A percentile compares a stretch with the other conserved stretches of the same genome.
Conservation (phyloP, 495 filamentous ascomycete genomes). For the Aspergillus saccharolyticus region DNA sequence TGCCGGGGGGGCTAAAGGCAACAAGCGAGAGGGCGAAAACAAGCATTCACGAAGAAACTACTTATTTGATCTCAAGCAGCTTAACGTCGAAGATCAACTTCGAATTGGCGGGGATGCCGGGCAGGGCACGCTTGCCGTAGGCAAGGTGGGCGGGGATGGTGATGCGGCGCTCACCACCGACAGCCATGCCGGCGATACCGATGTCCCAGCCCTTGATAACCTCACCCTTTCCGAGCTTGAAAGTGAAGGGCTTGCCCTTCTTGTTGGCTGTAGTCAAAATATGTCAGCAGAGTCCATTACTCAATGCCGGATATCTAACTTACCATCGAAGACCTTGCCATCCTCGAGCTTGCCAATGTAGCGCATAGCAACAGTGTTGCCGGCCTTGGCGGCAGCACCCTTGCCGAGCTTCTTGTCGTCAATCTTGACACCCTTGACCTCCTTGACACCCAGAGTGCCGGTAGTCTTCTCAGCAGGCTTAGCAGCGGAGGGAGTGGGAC, state of each 20-base stretch:
- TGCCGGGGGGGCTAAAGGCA: neutral
- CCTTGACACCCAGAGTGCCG: conserved; percentile 62
- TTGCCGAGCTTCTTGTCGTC: conserved; percentile 91
- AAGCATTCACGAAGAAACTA: conserved; percentile 6
- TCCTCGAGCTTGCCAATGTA: conserved; percentile 95
- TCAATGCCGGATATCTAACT: conserved; percentile 27
- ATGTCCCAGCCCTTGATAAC: conserved; percentile 99
- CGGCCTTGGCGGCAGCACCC: conserved; percentile 75
- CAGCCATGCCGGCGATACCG: conserved; percentile 83
- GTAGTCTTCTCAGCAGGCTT: conserved; percentile 35
- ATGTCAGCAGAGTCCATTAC: conserved; percentile 5
- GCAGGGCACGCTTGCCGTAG: conserved; percentile 74
- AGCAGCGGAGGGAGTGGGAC: conserved; percentile 68
- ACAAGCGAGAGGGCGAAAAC: neutral
- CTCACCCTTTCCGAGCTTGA: conserved; percentile 88
- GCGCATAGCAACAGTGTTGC: conserved; percentile 82
- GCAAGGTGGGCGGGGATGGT: conserved; percentile 77
- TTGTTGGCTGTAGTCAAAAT: conserved; percentile 70
- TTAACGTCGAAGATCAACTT: conserved; percentile 91
- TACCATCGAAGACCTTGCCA: conserved; percentile 90
- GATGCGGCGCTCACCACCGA: conserved; percentile 88
- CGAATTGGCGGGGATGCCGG: conserved; percentile 86
- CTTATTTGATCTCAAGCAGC: conserved; percentile 62
- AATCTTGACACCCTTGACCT: conserved; percentile 79
- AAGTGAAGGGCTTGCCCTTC: conserved; percentile 92